Percentiles rank a stretch among this genome's conserved stretches.
Evolutionary conservation across 148 eudicot species (phyloP).

Genomic region (Vaccinium myrtillus): DNA sequence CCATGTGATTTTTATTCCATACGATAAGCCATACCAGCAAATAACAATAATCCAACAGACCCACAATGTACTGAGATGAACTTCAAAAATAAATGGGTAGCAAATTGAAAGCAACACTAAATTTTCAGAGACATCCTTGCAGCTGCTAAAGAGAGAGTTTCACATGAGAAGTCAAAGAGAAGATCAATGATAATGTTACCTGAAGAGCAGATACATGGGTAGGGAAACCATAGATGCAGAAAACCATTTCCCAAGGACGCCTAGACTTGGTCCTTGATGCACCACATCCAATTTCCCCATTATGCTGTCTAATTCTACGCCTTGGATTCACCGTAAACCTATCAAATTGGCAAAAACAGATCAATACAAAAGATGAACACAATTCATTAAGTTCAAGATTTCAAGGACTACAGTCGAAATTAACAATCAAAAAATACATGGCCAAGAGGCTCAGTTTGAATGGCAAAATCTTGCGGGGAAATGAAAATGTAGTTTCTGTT

Average conservation of each 20-base stretch:
- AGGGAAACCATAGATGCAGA: constrained; percentile 93
- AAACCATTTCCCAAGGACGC: constrained; percentile 96
- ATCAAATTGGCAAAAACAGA: background rate
- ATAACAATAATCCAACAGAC: background rate
- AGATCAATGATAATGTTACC: constrained; percentile 35
- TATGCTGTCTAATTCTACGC: constrained; percentile 84
- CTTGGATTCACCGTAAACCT: constrained; percentile 89
- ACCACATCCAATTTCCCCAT: constrained; percentile 79
- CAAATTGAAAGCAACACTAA: background rate
- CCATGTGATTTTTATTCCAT: background rate
- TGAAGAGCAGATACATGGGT: constrained; percentile 81
- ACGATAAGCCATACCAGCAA: background rate
- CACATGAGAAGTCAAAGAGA: background rate
- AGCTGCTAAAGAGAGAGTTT: background rate
- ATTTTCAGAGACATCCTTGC: background rate
- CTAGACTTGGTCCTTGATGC: constrained; percentile 68
- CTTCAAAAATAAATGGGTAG: background rate
- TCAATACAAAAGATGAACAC: background rate
- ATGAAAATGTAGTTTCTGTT: too few species aligned
- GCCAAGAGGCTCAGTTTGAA: background rate
- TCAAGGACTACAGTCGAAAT: background rate
- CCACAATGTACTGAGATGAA: background rate
- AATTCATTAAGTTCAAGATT: background rate
- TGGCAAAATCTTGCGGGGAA: background rate
- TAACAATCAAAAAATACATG: background rate